These are phyloP conservation scores for Pseudovirgaria hyperparasitica DNA, from an alignment of 2,329 filamentous ascomycete species.

Conservation along the genomic window DNA sequence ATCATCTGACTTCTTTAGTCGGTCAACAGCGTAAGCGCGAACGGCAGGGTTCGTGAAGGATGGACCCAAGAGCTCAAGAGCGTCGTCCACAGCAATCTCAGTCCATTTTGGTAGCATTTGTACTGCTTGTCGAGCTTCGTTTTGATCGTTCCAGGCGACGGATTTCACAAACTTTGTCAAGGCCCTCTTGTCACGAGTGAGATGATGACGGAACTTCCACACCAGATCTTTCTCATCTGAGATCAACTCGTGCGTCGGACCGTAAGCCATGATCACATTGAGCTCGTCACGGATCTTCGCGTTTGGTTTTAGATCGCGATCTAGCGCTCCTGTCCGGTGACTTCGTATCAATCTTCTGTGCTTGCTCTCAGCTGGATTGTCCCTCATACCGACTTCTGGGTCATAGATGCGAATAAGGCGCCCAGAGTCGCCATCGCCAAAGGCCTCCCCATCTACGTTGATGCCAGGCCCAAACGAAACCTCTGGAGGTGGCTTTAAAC, in stretches of 20 bases:
- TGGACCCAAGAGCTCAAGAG: slow-evolving; percentile 82
- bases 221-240: slow-evolving; percentile 90
- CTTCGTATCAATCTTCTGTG: slow-evolving; percentile 85
- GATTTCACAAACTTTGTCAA: slow-evolving; percentile 97
- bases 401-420: slow-evolving; percentile 81
- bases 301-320: slow-evolving; percentile 91
- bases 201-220: slow-evolving; percentile 94
- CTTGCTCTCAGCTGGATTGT: slow-evolving; percentile 92
- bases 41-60: slow-evolving; percentile 83
- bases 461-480: slow-evolving; percentile 87
- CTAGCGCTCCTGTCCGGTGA: slow-evolving; percentile 83
- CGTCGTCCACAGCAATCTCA: slow-evolving; percentile 93
- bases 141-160: slow-evolving; percentile 80
- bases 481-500: slow-evolving; percentile 70
- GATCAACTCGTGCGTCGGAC: slow-evolving; percentile 76
- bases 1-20: slow-evolving; percentile 83
- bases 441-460: slow-evolving; percentile 48
- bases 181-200: slow-evolving; percentile 75
- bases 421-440: slow-evolving; percentile 38
- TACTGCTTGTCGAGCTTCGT: slow-evolving; percentile 78
- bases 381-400: slow-evolving; percentile 74
- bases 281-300: slow-evolving; percentile 90
- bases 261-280: slow-evolving; percentile 81
- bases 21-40: slow-evolving; percentile 83
- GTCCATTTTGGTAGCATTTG: slow-evolving; percentile 89